Conservation (phyloP, 140 eudicot species). For the Ambrosia hybrid region DNA sequence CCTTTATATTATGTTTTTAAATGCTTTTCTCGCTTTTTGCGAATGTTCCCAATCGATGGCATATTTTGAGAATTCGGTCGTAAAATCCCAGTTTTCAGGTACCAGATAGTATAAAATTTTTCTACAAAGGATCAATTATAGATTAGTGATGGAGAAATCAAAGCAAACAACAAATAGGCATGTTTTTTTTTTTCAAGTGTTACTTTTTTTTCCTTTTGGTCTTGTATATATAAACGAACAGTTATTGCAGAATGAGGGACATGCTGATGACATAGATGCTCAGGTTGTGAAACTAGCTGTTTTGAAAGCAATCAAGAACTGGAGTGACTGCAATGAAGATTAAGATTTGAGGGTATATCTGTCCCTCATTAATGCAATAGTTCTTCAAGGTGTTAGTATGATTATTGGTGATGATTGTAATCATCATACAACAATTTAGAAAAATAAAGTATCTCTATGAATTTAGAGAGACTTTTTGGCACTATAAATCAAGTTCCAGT, state of each 20-base stretch:
- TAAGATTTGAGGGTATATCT: conserved; percentile 8
- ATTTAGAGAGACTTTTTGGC: not conserved
- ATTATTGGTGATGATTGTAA: not conserved
- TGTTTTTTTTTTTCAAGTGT: not conserved
- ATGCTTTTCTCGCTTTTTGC: too few species aligned
- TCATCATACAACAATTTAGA: not conserved
- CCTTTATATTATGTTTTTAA: too few species aligned
- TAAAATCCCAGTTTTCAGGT: too few species aligned
- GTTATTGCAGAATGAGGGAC: conserved; percentile 48
- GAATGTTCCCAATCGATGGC: too few species aligned
- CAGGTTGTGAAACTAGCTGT: conserved; percentile 59
- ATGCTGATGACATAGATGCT: conserved; percentile 51
- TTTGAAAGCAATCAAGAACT: conserved; percentile 54
- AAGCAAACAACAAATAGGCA: not conserved
- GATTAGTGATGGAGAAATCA: not conserved
- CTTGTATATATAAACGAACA: not conserved
- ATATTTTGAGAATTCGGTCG: too few species aligned
- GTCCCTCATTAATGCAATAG: not conserved
- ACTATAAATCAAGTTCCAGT: not conserved
- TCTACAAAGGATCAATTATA: too few species aligned
- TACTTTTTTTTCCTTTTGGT: not conserved
- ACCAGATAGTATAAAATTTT: too few species aligned
- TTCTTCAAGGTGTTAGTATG: not conserved
- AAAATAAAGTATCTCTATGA: not conserved
- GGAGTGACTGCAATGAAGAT: conserved; percentile 33